phyloP scores from a whole-genome alignment of 2,329 filamentous ascomycete genomes.

The Sphaerulina vaccinii region DNA sequence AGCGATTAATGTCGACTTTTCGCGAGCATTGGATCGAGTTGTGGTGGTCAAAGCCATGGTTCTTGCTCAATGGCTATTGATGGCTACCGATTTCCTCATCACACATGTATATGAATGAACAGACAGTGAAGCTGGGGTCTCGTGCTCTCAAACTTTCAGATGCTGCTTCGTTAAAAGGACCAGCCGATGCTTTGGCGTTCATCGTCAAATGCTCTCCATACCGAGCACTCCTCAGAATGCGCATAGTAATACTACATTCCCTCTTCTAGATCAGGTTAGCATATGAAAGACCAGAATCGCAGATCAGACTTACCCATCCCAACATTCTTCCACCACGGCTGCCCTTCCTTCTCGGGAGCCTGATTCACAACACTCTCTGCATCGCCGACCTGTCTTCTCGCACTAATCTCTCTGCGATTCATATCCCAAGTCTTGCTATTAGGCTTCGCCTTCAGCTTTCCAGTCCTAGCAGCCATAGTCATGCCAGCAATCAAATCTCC shows the following conservation, averaged over 20 bases:
- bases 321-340: constrained; percentile 50
- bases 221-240: no score
- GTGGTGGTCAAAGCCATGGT: no score
- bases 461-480: constrained; percentile 48
- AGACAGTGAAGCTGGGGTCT: no score
- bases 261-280: background rate
- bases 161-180: no score
- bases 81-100: no score
- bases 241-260: background rate
- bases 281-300: background rate
- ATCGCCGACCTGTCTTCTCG: constrained; percentile 88
- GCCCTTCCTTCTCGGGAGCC: constrained; percentile 32
- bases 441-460: constrained; percentile 63
- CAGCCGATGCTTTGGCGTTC: no score
- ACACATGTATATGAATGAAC: no score
- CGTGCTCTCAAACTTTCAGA: no score
- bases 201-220: no score
- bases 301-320: constrained; percentile 39
- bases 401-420: constrained; percentile 64
- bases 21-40: no score
- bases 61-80: no score
- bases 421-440: constrained; percentile 46
- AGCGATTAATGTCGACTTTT: background rate
- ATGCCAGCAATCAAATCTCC: constrained; percentile 49
- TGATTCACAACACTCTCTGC: constrained; percentile 72